Evolutionary conservation across 2,329 filamentous ascomycete species (phyloP).

Genomic region (Diplodia intermedia): DNA sequence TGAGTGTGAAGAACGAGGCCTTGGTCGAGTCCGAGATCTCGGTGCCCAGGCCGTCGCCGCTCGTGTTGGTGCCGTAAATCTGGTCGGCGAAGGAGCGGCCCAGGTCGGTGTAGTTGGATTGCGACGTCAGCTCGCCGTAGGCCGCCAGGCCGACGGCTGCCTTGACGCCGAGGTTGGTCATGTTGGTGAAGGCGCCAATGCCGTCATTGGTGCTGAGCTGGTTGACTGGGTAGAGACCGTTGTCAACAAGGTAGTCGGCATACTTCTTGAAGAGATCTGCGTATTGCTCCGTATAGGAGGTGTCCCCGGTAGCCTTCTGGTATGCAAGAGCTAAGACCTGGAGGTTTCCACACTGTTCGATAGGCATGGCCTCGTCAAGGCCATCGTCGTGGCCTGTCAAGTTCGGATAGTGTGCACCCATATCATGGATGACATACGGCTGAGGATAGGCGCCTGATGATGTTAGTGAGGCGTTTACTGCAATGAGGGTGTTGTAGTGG

Average conservation of each 20-base stretch:
- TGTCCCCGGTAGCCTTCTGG: constrained; percentile 49
- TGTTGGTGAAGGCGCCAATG: constrained; percentile 50
- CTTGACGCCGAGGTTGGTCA: constrained; percentile 58
- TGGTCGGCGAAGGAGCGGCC: constrained; percentile 42
- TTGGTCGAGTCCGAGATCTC: constrained; percentile 33
- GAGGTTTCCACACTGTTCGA: constrained; percentile 52
- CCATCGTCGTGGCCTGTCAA: constrained; percentile 50
- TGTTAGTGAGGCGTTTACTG: background rate
- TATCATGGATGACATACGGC: constrained; percentile 51
- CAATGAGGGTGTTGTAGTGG: constrained; percentile 33
- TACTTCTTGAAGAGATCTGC: constrained; percentile 46
- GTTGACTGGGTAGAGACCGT: constrained; percentile 49
- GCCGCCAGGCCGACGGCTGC: constrained; percentile 56
- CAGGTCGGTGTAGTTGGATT: constrained; percentile 47
- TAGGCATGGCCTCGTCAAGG: constrained; percentile 52
- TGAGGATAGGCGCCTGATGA: constrained; percentile 34
- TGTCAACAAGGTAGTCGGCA: constrained; percentile 52
- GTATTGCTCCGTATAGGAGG: constrained; percentile 47
- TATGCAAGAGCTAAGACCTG: constrained; percentile 51
- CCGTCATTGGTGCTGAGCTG: constrained; percentile 55
- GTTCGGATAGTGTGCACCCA: constrained; percentile 52
- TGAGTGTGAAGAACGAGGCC: constrained; percentile 51
- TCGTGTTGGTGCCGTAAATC: constrained; percentile 30
- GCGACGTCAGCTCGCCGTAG: constrained; percentile 50
- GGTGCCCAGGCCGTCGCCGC: constrained; percentile 31